Base-by-base conservation (phyloP, 2,329 filamentous ascomycete species). In the Epichloe gansuensis region DNA sequence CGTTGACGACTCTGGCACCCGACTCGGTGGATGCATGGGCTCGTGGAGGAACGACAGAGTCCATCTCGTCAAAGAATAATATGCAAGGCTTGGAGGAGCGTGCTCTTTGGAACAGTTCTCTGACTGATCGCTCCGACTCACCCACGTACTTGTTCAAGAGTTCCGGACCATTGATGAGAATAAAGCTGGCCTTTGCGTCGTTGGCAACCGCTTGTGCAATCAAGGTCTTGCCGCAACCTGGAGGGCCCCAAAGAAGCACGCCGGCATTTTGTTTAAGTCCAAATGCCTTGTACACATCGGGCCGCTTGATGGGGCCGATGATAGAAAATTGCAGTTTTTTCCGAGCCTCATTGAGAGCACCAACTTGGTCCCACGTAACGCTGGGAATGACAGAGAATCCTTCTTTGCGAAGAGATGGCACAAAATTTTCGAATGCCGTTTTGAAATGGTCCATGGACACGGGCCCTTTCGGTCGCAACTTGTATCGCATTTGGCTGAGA, bases 61-160 rank as follows among this genome's bases (percentile, higher is more conserved):
- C 93, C 50, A 98, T 79, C 70, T 98, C 93, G 66, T 98, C 93
- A 65, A 98, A 97, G 78, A 98, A 97, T 54, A 98, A 84, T 52
- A 98, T 89, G 64, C 91, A 97, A 1, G 93, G 93, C 0, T 90
- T 80, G 7, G 86, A 91, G 1, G 86, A 86, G 50, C 91, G 81
- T 1, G 93, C 93, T 15, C 91, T 85, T 57, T 84, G 81, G 68
- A 98, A 98, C 0, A 97, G 86, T 65, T 95, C 89, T 23, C 93
- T 83, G 1, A 98, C 86, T 0, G 91, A 88, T 11, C 91, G 85
- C 70, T 98, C 93, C 6, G 88, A 94, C 69, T 98, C 93, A 59
- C 93, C 93, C 9, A 98, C 91, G 65, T 91, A 98, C 69, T 97
- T 98, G 75, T 97, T 97, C 46, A 98, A 78, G 9, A 98, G 75